These are phyloP conservation scores for Casuarina cunninghamiana DNA, from an alignment of 306 rosid genomes.

Conservation along the genomic window DNA sequence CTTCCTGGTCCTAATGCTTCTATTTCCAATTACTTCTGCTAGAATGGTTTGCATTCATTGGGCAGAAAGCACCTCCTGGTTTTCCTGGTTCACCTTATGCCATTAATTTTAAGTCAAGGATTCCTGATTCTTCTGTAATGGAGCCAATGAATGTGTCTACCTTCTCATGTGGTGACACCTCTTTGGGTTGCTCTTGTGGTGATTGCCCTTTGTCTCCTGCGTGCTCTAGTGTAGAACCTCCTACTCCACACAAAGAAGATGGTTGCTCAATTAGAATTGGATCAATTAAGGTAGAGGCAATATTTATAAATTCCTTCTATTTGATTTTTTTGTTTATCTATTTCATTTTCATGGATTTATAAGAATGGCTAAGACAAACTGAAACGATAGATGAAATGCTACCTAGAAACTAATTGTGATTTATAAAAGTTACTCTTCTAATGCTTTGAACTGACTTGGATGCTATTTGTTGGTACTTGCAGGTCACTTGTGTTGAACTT, in stretches of 20 bases:
- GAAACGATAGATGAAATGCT: constrained; percentile 5
- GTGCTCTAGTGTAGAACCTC: constrained; percentile 70
- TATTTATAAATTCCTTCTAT: constrained; percentile 13
- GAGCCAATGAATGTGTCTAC: constrained; percentile 78
- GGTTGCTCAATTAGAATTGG: constrained; percentile 71
- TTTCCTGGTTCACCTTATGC: constrained; percentile 93
- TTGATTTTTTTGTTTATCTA: constrained; percentile 18
- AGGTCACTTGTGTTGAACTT: constrained; percentile 83
- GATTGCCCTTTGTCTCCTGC: constrained; percentile 85
- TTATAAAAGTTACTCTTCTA: constrained; percentile 14
- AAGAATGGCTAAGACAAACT: too few relatives aligned
- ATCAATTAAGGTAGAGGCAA: constrained; percentile 62
- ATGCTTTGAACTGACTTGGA: constrained; percentile 23
- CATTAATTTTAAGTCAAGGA: constrained; percentile 57
- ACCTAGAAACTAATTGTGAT: neutral
- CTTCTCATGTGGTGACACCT: constrained; percentile 82
- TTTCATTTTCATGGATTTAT: neutral
- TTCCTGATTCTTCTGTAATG: constrained; percentile 57
- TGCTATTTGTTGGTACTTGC: constrained; percentile 36
- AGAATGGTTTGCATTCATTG: constrained; percentile 93
- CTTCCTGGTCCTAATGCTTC: constrained; percentile 31
- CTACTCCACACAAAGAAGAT: constrained; percentile 58
- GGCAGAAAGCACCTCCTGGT: constrained; percentile 68
- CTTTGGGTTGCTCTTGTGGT: constrained; percentile 97
- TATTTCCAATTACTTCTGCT: constrained; percentile 35